Base-by-base conservation (phyloP, 495 filamentous ascomycete genomes). In the Tuber brumale region DNA sequence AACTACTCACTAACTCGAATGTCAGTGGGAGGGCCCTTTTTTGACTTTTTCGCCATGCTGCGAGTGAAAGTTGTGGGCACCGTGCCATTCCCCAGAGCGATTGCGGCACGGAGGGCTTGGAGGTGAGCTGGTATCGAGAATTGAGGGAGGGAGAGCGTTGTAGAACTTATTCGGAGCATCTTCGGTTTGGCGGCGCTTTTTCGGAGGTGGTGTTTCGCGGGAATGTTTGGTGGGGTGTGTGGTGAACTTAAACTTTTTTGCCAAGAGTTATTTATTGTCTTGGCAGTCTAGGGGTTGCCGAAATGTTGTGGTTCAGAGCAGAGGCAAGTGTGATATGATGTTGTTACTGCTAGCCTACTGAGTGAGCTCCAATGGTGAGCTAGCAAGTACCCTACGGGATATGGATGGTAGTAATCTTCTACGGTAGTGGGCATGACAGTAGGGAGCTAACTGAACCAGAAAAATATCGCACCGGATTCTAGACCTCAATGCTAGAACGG, bases 1-100 rank as follows among this genome's bases (percentile, higher is more conserved):
- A 41, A 78, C 75, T 57, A 81, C 79, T 71, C 37, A 81, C 79
- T 79, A 27, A 81, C 71, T 73, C 79, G 79, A 35, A 77, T 73
- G 39, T 73, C 70, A 27, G 72, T 77, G 14, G 78, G 70, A 43
- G 71, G 42, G 27, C 77, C 75, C 72, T 75, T 81, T 51, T 80
- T 81, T 0, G 37, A 69, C 41, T 71, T 72, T 16, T 48, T 79
- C n/a, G 79, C 79, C 75, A 81, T 78, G 51, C 71, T 48, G 10
- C 79, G 78, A 70, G 70, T 48, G 57, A 75, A 72, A n/a, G 57
- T 61, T 48, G 71, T 70, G 43, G 72, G 70, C 19, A 69, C 75
- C 8, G 72, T 45, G 23, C 51, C 72, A 43, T 75, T 79, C 70
- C 76, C 70, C 46, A 77, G 73, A 71, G 78, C 69, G 69, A 35